Evolutionary conservation across 306 rosid species (phyloP).

Genomic region (Chamaecrista fasciculata): DNA sequence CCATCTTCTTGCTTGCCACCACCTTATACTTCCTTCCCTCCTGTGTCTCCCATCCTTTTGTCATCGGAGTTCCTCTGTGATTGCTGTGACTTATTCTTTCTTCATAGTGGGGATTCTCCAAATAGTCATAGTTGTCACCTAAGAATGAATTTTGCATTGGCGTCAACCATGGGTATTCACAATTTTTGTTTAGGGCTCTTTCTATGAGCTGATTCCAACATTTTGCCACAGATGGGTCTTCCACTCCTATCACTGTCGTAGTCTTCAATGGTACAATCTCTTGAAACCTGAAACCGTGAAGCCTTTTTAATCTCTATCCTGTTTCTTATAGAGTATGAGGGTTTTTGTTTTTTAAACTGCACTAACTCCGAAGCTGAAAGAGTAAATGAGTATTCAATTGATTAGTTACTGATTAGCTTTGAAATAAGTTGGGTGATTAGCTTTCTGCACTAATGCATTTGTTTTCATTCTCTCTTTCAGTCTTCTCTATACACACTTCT

Average conservation of each 20-base stretch:
- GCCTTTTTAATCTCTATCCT: neutral
- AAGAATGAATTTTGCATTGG: slow-evolving; percentile 41
- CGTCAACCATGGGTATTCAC: slow-evolving; percentile 56
- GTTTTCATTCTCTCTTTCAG: no score
- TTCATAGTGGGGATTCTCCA: slow-evolving; percentile 19
- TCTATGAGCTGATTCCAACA: slow-evolving; percentile 83
- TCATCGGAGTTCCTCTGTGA: slow-evolving; percentile 4
- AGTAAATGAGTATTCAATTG: no score
- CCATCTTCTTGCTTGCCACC: slow-evolving; percentile 92
- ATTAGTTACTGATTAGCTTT: no score
- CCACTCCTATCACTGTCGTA: slow-evolving; percentile 75
- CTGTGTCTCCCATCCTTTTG: slow-evolving; percentile 23
- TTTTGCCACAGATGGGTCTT: slow-evolving; percentile 67
- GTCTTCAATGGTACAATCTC: slow-evolving; percentile 89
- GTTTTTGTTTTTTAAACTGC: neutral
- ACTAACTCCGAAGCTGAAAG: no score
- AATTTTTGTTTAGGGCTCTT: slow-evolving; percentile 53
- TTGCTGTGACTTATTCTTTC: slow-evolving; percentile 22
- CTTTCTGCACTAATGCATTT: no score
- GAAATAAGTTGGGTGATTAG: no score
- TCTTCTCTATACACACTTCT: no score
- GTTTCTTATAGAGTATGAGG: neutral
- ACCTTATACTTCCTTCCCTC: slow-evolving; percentile 46
- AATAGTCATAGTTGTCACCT: slow-evolving; percentile 32
- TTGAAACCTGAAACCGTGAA: slow-evolving; percentile 60